Evolutionary conservation across 768 basidiomycete genomes (phyloP), one percentile per base, ranked within the genome.

Genomic region (Boletus pseudopeckii): DNA sequence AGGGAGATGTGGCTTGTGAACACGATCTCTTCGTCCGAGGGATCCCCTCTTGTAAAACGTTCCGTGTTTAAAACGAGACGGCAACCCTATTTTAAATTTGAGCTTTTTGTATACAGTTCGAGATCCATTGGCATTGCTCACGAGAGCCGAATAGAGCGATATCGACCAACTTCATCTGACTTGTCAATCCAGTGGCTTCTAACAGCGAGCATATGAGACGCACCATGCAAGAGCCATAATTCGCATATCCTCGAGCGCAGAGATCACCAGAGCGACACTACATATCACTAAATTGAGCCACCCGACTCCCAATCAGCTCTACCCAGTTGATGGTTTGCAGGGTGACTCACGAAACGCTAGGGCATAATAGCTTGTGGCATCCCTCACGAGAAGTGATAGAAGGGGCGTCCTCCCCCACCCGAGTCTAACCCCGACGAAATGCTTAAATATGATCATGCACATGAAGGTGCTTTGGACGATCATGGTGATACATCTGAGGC

Each of bases 371-470:
- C 74, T 73, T 3, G 73, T 72, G 6, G 79, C 74, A 60, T 80
- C 79, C n/a, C 73, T 72, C 60, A 77, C 66, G 13, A 80, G 64
- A 44, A 79, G 55, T 5, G 68, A 54, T 15, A 77, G 54, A 7
- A 80, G 60, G 0, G 75, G 77, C 2, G 73, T 70, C 45, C 75
- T 71, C 24, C 74, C 75, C 75, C 74, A 75, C 10, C 75, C 76
- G 0, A 62, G 62, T 40, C 72, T 72, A 8, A 69, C 50, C 3
- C 72, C 68, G 18, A 58, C 24, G 2, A 71, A 47, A 55, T 75
- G 75, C 54, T 76, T 77, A 39, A 63, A 66, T 1, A 67, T 14
- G 1, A 75, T 74, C 38, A 78, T 64, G 18, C 54, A 59, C 28
- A 79, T 74, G 13, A 79, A 59, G 24, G 74, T 53, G 11, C 65